Evolutionary conservation across 306 rosid genomes (phyloP), one percentile per base, ranked within the genome.

Genomic region (Bauhinia variegata): DNA sequence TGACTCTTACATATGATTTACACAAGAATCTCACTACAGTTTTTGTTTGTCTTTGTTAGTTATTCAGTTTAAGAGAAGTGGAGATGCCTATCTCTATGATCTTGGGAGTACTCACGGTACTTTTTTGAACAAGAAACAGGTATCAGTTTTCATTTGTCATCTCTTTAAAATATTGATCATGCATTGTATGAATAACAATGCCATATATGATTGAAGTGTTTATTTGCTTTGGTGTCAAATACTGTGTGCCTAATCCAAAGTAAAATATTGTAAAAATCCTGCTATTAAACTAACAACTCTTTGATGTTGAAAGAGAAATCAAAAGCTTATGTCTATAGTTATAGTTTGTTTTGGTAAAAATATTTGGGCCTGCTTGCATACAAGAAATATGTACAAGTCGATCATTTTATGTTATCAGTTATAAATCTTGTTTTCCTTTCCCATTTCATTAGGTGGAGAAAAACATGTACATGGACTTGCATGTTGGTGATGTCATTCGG

Each of bases 51-150:
- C 54, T 37, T 70, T 81, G 61, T 36, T 72, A 92, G 98, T 87
- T 77, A 68, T 92, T 23, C 98, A 92, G 69, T 92, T 89, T 58
- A 92, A 83, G 82, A 83, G 83, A 72, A 87, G 83, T 42, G 98
- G 96, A 46, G 75, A 83, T 18, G 98, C 98, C 6, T 89, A 87
- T 81, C 70, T 92, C 44, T 92, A 84, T 79, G 98, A 92, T 58
- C 91, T 92, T n/a, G 96, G 96, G 73, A 92, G 98, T 76, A 87
- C 96, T 23, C 98, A 92, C 48, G 98, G 98, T 16, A 86, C 98
- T 57, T 92, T 75, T 76, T 52, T 92, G 68, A 92, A 92, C 79
- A 89, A 89, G 84, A 83, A 62, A 65, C 91, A 84, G 98, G 96
- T 92, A 86, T 51, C 33, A n/a, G 46, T 49, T 33, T 15, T 57